phyloP scores from a whole-genome alignment of 2,329 filamentous ascomycete genomes.

The Didymella glomerata region DNA sequence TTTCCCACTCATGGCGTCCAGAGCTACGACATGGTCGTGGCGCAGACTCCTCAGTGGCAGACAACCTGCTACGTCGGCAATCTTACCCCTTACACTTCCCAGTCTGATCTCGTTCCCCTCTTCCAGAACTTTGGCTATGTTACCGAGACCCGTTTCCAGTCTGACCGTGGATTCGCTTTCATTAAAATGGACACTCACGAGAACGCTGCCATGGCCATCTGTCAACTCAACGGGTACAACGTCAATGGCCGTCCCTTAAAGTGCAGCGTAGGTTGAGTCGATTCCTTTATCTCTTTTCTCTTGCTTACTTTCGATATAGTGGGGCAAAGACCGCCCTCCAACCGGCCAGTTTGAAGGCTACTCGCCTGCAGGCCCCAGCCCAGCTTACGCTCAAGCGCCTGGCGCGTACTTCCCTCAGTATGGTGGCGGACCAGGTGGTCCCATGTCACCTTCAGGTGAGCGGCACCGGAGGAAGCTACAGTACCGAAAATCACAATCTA shows the following conservation, averaged over 20 bases:
- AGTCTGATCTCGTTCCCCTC: slow-evolving; percentile 94
- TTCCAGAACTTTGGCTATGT: slow-evolving; percentile 99
- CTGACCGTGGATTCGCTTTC: slow-evolving; percentile 96
- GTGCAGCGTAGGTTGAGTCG: slow-evolving; percentile 83
- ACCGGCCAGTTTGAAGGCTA: slow-evolving; percentile 84
- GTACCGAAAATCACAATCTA: slow-evolving; percentile 50
- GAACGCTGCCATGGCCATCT: slow-evolving; percentile 98
- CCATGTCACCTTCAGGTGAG: slow-evolving; percentile 68
- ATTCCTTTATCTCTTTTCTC: slow-evolving; percentile 28
- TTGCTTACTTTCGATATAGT: slow-evolving; percentile 65
- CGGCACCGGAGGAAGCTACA: slow-evolving; percentile 47
- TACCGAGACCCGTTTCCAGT: slow-evolving; percentile 96
- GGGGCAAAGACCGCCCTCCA: slow-evolving; percentile 98
- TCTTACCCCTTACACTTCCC: slow-evolving; percentile 95
- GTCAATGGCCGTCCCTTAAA: slow-evolving; percentile 96
- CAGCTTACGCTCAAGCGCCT: slow-evolving; percentile 80
- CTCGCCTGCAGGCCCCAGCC: slow-evolving; percentile 76
- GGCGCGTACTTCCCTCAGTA: slow-evolving; percentile 93
- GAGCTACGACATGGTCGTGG: slow-evolving; percentile 96
- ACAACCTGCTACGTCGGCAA: slow-evolving; percentile 99
- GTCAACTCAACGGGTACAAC: slow-evolving; percentile 96
- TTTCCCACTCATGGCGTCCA: slow-evolving; percentile 97
- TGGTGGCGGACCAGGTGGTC: slow-evolving; percentile 68
- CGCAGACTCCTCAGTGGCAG: slow-evolving; percentile 96
- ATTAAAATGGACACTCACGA: slow-evolving; percentile 99